Conservation (phyloP, 441 rosid genomes). For the Iberis amara region DNA sequence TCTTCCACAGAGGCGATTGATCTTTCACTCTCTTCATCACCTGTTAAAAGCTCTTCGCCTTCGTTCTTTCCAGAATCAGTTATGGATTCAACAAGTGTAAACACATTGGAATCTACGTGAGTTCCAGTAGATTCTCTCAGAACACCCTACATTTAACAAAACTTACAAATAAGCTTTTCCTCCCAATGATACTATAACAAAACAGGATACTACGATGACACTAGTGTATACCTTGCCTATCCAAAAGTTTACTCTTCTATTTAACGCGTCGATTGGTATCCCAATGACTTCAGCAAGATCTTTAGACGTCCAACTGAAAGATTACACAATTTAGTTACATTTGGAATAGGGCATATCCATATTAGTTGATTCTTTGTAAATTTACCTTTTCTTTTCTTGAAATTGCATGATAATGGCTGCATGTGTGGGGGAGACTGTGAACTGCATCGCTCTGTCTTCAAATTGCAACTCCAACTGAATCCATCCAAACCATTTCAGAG, state of each 20-base stretch:
- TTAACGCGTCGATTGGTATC: constrained; percentile 62
- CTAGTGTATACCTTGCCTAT: constrained; percentile 65
- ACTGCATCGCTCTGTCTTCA: constrained; percentile 77
- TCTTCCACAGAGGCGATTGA: constrained; percentile 75
- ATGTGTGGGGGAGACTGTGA: constrained; percentile 78
- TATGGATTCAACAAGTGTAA: constrained; percentile 58
- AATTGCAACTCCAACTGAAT: constrained; percentile 87
- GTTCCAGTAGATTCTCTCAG: constrained; percentile 53
- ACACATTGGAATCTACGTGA: constrained; percentile 41
- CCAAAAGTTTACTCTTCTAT: constrained; percentile 81
- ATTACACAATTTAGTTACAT: constrained; percentile 15
- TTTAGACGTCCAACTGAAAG: constrained; percentile 74
- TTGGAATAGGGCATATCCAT: constrained; percentile 12
- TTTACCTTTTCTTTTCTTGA: constrained; percentile 76
- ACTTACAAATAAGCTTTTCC: neutral
- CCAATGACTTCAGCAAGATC: constrained; percentile 70
- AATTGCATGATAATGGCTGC: constrained; percentile 93
- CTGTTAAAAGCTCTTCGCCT: constrained; percentile 59
- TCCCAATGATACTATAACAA: too few relatives aligned
- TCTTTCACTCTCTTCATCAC: constrained; percentile 77
- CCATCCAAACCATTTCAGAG: constrained; percentile 13
- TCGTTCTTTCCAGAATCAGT: constrained; percentile 54
- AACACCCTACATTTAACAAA: constrained; percentile 52
- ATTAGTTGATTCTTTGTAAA: constrained; percentile 14
- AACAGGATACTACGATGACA: too few relatives aligned